Conservation (phyloP, 108 stramenopile species). For the Nitzschia sp. region DNA sequence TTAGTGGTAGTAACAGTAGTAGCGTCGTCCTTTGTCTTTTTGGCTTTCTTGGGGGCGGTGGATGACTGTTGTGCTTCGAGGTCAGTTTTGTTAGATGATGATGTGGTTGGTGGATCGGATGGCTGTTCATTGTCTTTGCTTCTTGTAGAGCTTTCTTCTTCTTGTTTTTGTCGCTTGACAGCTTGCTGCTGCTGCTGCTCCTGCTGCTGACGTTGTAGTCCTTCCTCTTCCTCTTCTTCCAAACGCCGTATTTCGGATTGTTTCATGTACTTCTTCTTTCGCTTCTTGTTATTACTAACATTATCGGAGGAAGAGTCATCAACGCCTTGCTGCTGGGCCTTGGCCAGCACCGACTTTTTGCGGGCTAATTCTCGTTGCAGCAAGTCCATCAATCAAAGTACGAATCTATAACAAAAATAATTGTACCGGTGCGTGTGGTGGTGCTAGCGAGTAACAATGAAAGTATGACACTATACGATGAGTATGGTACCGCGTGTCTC, state of each 20-base stretch:
- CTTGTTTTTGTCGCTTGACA: slow-evolving; percentile 11
- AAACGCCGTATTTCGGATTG: slow-evolving; percentile 53
- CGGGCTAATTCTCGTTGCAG: slow-evolving; percentile 63
- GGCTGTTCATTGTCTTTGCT: neutral
- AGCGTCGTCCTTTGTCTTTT: neutral
- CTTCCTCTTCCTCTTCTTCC: slow-evolving; percentile 61
- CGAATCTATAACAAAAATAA: too few relatives aligned
- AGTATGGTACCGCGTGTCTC: too few relatives aligned
- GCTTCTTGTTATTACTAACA: too few relatives aligned
- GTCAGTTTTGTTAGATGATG: slow-evolving; percentile 5
- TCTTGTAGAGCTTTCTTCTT: neutral
- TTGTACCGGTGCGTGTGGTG: too few relatives aligned
- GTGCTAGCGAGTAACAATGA: too few relatives aligned
- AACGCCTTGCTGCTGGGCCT: slow-evolving; percentile 24
- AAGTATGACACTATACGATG: too few relatives aligned
- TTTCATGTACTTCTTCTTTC: slow-evolving; percentile 47
- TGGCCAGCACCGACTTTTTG: slow-evolving; percentile 45
- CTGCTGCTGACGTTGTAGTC: slow-evolving; percentile 55
- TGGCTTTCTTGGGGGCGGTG: neutral
- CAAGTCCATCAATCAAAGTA: slow-evolving; percentile 72
- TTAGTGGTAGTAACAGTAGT: neutral
- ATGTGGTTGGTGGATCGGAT: neutral
- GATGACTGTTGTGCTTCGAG: neutral
- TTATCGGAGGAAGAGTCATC: slow-evolving; percentile 4
- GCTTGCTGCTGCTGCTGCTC: slow-evolving; percentile 42